A percentile compares a stretch with the other conserved stretches of the same genome.
Evolutionary conservation across 2,329 filamentous ascomycete species (phyloP).

Genomic region (Berkeleyomyces rouxiae): DNA sequence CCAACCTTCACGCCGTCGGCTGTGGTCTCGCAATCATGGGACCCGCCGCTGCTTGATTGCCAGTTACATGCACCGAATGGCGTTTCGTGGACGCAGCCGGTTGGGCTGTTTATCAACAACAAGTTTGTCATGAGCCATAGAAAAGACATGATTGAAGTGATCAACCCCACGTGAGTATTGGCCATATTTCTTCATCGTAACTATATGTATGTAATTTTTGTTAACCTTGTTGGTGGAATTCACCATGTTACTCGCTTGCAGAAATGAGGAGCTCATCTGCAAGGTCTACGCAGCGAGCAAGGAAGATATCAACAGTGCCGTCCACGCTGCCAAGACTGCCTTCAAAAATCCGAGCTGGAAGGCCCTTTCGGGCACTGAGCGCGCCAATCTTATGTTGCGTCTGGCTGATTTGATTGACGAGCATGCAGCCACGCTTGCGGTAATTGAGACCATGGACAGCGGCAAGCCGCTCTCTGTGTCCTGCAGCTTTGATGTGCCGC

Average conservation of each 20-base stretch:
- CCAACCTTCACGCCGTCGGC: background rate
- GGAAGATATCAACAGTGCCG: slow-evolving; percentile 53
- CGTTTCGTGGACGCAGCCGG: slow-evolving; percentile 51
- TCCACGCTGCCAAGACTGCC: slow-evolving; percentile 50
- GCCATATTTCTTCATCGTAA: background rate
- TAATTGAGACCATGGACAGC: slow-evolving; percentile 61
- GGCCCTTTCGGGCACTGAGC: slow-evolving; percentile 47
- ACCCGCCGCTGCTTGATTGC: background rate
- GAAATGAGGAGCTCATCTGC: slow-evolving; percentile 47
- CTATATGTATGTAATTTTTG: background rate
- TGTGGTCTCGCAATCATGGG: background rate
- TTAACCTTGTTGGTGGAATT: too few species aligned
- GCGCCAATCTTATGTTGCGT: slow-evolving; percentile 51
- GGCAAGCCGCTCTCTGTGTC: slow-evolving; percentile 58
- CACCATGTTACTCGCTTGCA: slow-evolving; percentile 14
- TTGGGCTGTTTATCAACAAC: slow-evolving; percentile 72
- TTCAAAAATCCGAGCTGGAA: slow-evolving; percentile 53
- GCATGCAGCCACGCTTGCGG: slow-evolving; percentile 35
- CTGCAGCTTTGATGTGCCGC: slow-evolving; percentile 43
- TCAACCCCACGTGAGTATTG: slow-evolving; percentile 48
- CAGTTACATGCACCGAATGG: slow-evolving; percentile 58
- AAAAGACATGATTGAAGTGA: slow-evolving; percentile 45
- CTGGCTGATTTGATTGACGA: slow-evolving; percentile 52
- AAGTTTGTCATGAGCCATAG: slow-evolving; percentile 55
- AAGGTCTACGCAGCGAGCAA: slow-evolving; percentile 52